Base-by-base conservation (phyloP, 106 monocot species). In the Chionographis japonica region DNA sequence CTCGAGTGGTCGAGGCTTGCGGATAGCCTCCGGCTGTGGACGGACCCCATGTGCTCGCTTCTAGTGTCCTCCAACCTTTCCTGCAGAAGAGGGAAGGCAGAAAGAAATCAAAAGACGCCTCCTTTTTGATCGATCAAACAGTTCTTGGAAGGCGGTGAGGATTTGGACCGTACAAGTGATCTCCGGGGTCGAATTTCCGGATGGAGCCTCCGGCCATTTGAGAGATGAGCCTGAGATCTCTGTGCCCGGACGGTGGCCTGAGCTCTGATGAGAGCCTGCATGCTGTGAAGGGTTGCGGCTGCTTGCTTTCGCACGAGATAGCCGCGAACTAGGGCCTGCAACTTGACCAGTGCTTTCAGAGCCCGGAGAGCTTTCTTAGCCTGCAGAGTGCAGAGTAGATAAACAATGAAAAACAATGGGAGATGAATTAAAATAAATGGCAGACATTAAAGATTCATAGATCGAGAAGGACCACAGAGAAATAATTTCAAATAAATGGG, bases 291-390 rank as follows among this genome's bases (percentile, higher is more conserved):
- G 11, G 83, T 78, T 27, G 54, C 69, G 9, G 83, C 79, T 4
- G 88, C 72, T 75, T 83, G 85, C 57, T 78, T 91, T 49, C 95
- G 67, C 2, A 95, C 91, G n/a, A 95, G 84, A 66, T 72, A 88
- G 50, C 95, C 95, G 8, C 91, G 78, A 3, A 95, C 86, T n/a
- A 91, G 71, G 40, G 95, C 95, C 60, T 95, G 94, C 6, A 95
- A 15, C 77, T 91, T 95, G 17, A 95, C 94, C 20, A 95, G 73
- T 10, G 88, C 80, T 66, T 78, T 88, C 12, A 95, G 86, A 10
- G 91, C 91, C 11, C 88, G 67, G 7, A 91, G 77, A 64, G 95
- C 95, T 65, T 88, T 95, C 78, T 81, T 85, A 15, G 95, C 95
- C 95, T 95, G 61, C 13, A 61, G 4, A 12, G 41, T 54, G 15